A percentile compares a stretch with the other conserved stretches of the same genome.
Conservation (phyloP, 1,284 basidiomycete genomes). For the Austroboletus niveus region DNA sequence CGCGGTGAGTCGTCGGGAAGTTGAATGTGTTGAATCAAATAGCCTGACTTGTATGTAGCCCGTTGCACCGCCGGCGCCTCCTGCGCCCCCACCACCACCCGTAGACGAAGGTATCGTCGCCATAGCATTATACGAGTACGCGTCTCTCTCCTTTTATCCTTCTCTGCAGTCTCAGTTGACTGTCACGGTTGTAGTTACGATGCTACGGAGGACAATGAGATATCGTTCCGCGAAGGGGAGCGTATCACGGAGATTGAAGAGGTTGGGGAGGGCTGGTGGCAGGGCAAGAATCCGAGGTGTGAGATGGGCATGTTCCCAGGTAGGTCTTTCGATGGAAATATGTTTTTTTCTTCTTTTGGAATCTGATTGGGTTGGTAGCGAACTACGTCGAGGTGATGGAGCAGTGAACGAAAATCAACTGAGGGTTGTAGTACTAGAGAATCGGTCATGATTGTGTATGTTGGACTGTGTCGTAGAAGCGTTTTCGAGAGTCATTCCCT, state of each 20-base stretch:
- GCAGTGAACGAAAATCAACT: too few species aligned
- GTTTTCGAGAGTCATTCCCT: too few species aligned
- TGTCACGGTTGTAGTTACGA: constrained; percentile 48
- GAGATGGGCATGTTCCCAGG: constrained; percentile 82
- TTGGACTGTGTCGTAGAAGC: too few species aligned
- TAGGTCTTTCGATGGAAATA: constrained; percentile 35
- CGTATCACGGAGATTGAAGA: constrained; percentile 71
- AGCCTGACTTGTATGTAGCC: constrained; percentile 30
- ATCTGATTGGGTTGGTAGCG: not conserved
- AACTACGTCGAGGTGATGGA: not conserved
- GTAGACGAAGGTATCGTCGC: constrained; percentile 61
- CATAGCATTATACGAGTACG: constrained; percentile 77
- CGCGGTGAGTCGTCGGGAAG: constrained; percentile 28
- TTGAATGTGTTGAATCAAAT: not conserved
- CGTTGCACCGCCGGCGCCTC: constrained; percentile 43
- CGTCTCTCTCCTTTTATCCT: constrained; percentile 5
- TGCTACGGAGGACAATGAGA: constrained; percentile 85
- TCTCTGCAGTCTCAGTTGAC: not conserved
- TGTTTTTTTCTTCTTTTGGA: not conserved
- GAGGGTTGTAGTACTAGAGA: too few species aligned
- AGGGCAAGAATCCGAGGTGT: constrained; percentile 64
- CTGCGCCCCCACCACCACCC: constrained; percentile 33
- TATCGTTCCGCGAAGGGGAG: constrained; percentile 83
- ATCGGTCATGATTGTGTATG: too few species aligned
- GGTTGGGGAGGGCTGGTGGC: constrained; percentile 87